Percentiles rank a stretch among this genome's conserved stretches.
Evolutionary conservation across 23 red algal genomes (phyloP).

Genomic region (Gracilariopsis chorda): DNA sequence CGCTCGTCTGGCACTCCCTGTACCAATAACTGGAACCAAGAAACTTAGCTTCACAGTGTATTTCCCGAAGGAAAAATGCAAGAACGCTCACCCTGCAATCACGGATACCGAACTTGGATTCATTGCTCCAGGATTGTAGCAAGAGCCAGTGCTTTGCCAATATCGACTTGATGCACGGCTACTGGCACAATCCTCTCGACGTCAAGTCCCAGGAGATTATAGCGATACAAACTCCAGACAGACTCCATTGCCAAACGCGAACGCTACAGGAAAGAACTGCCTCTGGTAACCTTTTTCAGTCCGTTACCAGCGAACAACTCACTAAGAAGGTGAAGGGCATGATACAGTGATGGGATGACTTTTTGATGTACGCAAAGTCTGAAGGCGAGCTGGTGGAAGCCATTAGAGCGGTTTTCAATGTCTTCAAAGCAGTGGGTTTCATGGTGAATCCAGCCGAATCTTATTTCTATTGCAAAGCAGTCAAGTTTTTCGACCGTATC

Average conservation of each 20-base stretch:
- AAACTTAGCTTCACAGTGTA: too few species aligned
- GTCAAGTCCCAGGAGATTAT: neutral
- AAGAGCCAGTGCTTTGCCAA: too few species aligned
- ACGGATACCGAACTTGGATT: too few species aligned
- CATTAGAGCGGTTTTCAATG: neutral
- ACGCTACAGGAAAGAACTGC: neutral
- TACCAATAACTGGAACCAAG: too few species aligned
- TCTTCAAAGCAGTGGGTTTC: neutral
- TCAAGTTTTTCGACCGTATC: neutral
- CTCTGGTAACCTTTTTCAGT: neutral
- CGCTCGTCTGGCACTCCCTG: too few species aligned
- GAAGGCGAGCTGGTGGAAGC: neutral
- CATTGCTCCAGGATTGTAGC: too few species aligned
- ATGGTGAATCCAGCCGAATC: neutral
- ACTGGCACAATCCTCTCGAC: neutral
- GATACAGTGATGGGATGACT: neutral
- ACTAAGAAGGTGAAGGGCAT: neutral
- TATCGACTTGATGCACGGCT: neutral
- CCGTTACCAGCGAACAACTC: neutral
- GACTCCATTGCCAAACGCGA: neutral
- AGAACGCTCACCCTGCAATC: too few species aligned
- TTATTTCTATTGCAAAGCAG: conserved; percentile 16
- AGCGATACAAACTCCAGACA: neutral
- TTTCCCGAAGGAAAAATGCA: too few species aligned
- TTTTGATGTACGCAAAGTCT: neutral